phyloP scores from a whole-genome alignment of 257 asterid species.

The Petunia axillaris region DNA sequence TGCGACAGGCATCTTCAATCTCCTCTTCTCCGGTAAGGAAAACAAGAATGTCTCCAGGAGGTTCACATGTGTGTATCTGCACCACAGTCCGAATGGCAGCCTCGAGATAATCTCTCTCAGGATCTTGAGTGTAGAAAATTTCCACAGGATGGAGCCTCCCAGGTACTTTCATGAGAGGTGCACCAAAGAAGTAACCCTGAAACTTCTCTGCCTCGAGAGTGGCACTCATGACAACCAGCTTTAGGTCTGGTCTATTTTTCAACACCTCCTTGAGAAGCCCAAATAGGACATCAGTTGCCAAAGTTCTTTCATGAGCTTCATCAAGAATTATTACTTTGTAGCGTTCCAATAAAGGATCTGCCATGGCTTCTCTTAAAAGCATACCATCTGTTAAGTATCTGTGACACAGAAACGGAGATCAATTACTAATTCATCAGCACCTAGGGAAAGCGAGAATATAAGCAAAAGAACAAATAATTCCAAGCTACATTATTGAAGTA shows the following conservation, averaged over 20 bases:
- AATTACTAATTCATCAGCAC: constrained; percentile 5
- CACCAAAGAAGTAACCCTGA: constrained; percentile 82
- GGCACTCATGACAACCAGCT: constrained; percentile 98
- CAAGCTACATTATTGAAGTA: background rate
- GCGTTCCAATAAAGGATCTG: constrained; percentile 90
- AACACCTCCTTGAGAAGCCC: constrained; percentile 94
- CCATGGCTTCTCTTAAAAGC: constrained; percentile 99
- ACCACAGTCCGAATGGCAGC: constrained; percentile 93
- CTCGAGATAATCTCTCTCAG: constrained; percentile 95
- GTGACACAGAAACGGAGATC: constrained; percentile 17
- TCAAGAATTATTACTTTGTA: constrained; percentile 95
- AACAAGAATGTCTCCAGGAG: constrained; percentile 93
- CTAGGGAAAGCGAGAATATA: background rate
- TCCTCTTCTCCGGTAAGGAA: constrained; percentile 99
- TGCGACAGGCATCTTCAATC: constrained; percentile 96
- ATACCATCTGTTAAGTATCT: constrained; percentile 98
- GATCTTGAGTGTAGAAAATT: constrained; percentile 89
- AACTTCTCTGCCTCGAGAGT: constrained; percentile 98
- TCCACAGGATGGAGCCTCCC: constrained; percentile 98
- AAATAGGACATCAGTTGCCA: constrained; percentile 94
- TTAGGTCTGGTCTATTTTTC: constrained; percentile 79
- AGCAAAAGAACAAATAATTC: background rate
- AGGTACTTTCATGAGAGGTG: constrained; percentile 97
- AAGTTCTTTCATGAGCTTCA: constrained; percentile 98
- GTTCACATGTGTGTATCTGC: constrained; percentile 86